phyloP scores from a whole-genome alignment of 257 asterid species.

The Rubia yunnanensis region DNA sequence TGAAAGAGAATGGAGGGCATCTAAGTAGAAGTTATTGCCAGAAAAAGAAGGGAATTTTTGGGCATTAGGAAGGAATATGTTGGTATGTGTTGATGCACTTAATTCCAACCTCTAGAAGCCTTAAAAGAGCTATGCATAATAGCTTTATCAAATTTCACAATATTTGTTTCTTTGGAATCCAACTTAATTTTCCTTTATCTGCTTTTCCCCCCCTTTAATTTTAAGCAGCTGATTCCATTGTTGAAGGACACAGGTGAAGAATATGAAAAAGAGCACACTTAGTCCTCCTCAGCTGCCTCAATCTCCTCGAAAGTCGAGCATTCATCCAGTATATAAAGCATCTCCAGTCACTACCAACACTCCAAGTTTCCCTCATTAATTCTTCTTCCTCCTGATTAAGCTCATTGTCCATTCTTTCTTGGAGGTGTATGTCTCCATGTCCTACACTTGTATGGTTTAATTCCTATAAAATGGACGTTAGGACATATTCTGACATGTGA shows the following conservation, averaged over 20 bases:
- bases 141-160: constrained; percentile 67
- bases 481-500: not conserved
- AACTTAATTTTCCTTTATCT: constrained; percentile 19
- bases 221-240: constrained; percentile 26
- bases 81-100: constrained; percentile 42
- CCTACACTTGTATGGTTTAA: not conserved
- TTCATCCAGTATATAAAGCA: constrained; percentile 42
- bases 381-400: not conserved
- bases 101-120: constrained; percentile 33
- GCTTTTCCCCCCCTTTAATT: constrained; percentile 19
- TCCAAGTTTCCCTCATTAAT: constrained; percentile 23
- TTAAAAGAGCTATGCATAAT: constrained; percentile 39
- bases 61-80: constrained; percentile 33
- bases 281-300: constrained; percentile 24
- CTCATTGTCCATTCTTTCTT: not conserved
- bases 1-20: not conserved
- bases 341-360: constrained; percentile 23
- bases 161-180: constrained; percentile 31
- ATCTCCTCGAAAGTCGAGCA: constrained; percentile 45
- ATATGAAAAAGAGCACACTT: constrained; percentile 22
- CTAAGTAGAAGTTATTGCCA: not conserved
- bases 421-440: not conserved
- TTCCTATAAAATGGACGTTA: not conserved
- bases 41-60: constrained; percentile 17
- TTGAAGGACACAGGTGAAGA: constrained; percentile 32